Percentiles rank a stretch among this genome's conserved stretches.
Conservation (phyloP, 495 filamentous ascomycete genomes). For the Immersiella caudata region DNA sequence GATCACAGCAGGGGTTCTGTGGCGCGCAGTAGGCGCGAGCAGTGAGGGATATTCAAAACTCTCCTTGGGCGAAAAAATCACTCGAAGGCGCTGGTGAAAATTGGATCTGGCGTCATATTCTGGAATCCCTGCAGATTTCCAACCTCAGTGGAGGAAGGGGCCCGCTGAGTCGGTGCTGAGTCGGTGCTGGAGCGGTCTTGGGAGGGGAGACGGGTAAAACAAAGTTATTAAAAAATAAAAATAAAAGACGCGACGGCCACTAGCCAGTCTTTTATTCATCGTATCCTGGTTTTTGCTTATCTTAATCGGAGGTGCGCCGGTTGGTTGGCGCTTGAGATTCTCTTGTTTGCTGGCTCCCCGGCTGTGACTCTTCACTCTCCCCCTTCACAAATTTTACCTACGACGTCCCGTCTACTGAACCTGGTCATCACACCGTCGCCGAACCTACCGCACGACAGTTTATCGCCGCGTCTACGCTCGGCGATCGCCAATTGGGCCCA, state of each 20-base stretch:
- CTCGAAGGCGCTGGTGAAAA: conserved; percentile 4
- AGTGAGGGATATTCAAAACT: neutral
- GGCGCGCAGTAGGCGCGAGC: neutral
- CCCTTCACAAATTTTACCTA: neutral
- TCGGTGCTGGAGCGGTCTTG: neutral
- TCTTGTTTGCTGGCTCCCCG: neutral
- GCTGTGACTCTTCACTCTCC: neutral
- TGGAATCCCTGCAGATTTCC: conserved; percentile 7
- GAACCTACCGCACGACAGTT: neutral
- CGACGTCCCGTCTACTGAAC: neutral
- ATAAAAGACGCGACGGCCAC: neutral
- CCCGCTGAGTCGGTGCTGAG: conserved; percentile 1
- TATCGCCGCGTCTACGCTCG: neutral
- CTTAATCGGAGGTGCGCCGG: neutral
- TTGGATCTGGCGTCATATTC: conserved; percentile 15
- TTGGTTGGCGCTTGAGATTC: neutral
- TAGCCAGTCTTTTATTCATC: neutral
- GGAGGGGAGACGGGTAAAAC: conserved; percentile 1
- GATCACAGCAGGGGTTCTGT: neutral
- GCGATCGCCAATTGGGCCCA: conserved; percentile 36
- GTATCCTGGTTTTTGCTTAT: neutral
- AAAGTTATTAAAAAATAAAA: neutral
- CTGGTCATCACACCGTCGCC: neutral
- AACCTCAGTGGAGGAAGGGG: conserved; percentile 4
- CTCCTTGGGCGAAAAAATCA: neutral